phyloP scores from a whole-genome alignment of 805 yeast species.

The Ogataea methylovora region DNA sequence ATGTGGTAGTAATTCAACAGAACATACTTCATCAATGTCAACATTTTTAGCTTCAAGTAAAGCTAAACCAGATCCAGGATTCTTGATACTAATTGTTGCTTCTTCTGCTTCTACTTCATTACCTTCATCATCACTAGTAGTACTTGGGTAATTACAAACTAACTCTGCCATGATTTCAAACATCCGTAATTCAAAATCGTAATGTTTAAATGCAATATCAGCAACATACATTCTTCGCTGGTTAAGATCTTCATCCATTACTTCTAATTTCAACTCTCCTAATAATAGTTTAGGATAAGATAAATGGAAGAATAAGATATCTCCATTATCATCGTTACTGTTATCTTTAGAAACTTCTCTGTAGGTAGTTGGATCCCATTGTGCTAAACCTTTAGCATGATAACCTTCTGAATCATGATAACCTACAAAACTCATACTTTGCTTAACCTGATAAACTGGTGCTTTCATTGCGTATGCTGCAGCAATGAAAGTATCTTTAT shows the following conservation, averaged over 20 bases:
- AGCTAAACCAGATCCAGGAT: conserved; percentile 13
- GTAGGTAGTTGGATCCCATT: conserved; percentile 33
- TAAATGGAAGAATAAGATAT: conserved; percentile 14
- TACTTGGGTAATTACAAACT: conserved; percentile 27
- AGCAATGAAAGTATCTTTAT: conserved; percentile 67
- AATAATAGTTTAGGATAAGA: conserved; percentile 43
- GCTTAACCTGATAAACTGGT: conserved; percentile 40
- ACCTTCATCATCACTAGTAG: conserved; percentile 9
- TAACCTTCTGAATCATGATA: conserved; percentile 26
- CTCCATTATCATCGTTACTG: conserved; percentile 27
- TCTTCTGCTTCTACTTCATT: conserved; percentile 9
- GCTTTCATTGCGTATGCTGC: conserved; percentile 43
- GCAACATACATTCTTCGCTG: conserved; percentile 28
- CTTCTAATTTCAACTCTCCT: conserved; percentile 13
- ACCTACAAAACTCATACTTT: conserved; percentile 45
- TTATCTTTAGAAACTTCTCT: conserved; percentile 13
- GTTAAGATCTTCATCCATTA: conserved; percentile 7
- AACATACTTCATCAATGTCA: conserved; percentile 22
- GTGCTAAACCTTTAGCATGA: conserved; percentile 37
- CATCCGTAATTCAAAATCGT: conserved; percentile 32
- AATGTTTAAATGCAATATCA: conserved; percentile 14
- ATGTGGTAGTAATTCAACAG: conserved; percentile 27
- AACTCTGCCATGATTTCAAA: conserved; percentile 31
- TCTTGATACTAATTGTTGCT: background rate
- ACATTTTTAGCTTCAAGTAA: conserved; percentile 9